Conservation (phyloP, 495 filamentous ascomycete genomes). For the Halenospora varia region DNA sequence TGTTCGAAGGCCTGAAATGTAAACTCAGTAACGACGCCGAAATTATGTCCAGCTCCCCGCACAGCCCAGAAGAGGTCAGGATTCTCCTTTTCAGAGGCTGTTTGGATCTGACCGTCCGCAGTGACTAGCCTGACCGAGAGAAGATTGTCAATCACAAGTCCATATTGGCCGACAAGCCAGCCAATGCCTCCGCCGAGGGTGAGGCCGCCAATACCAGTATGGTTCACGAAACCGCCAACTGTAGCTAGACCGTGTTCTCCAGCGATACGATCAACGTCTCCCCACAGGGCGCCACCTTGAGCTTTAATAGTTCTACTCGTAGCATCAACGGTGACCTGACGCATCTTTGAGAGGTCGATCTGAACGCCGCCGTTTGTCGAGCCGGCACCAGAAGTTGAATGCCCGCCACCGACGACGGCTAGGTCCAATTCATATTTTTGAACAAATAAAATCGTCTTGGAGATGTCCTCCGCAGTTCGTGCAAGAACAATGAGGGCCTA, state of each 20-base stretch:
- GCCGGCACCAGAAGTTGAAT: neutral
- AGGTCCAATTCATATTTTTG: neutral
- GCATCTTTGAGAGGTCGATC: neutral
- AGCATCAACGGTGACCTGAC: neutral
- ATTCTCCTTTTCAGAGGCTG: constrained; percentile 47
- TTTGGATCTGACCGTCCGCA: constrained; percentile 44
- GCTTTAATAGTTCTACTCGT: neutral
- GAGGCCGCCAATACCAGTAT: constrained; percentile 54
- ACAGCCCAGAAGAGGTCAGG: constrained; percentile 63
- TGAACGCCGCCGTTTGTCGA: neutral
- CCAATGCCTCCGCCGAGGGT: constrained; percentile 55
- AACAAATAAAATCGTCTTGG: neutral
- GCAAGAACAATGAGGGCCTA: neutral
- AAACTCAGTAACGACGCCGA: neutral
- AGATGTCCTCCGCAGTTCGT: neutral
- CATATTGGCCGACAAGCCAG: constrained; percentile 41
- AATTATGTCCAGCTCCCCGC: constrained; percentile 38
- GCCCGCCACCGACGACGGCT: neutral
- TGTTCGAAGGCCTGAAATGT: neutral
- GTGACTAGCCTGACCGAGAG: constrained; percentile 56
- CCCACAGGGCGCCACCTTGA: neutral
- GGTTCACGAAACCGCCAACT: neutral
- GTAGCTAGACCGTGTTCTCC: neutral
- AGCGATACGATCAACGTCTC: neutral
- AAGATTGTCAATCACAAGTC: constrained; percentile 44